Evolutionary conservation across 495 filamentous ascomycete genomes (phyloP).

Genomic region (Articulospora tetracladia): DNA sequence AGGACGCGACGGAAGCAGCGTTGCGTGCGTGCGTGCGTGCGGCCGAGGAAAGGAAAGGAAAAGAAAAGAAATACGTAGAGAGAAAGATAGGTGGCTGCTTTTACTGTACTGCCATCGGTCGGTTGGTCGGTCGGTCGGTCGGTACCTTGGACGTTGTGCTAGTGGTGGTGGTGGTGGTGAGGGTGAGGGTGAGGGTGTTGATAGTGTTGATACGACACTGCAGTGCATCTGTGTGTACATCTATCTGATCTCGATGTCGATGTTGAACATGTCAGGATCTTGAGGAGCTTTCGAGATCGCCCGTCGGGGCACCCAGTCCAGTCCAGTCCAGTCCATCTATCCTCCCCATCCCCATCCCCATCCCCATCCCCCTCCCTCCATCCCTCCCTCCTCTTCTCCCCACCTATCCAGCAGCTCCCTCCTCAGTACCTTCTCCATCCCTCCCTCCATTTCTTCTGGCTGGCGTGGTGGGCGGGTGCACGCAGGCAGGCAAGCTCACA

Average conservation of each 20-base stretch:
- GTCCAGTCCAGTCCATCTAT: no score
- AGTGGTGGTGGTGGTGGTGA: not conserved
- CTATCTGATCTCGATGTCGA: not conserved
- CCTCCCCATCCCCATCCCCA: not conserved
- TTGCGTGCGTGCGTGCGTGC: no score
- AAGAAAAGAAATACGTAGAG: no score
- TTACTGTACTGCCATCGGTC: no score
- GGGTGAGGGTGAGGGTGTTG: no score
- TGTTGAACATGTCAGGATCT: not conserved
- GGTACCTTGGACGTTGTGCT: not conserved
- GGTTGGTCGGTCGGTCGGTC: no score
- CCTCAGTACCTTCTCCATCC: not conserved
- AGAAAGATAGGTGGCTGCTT: not conserved
- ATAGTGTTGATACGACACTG: no score
- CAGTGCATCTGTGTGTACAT: no score
- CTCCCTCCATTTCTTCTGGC: not conserved
- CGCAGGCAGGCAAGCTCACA: slow-evolving; percentile 1
- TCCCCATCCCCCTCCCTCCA: not conserved
- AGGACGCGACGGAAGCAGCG: not conserved
- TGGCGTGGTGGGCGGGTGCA: no score
- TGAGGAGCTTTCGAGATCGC: slow-evolving; percentile 11
- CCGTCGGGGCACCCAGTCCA: slow-evolving; percentile 16
- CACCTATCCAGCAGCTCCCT: no score
- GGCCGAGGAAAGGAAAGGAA: no score
- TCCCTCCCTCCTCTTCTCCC: not conserved